Conservation (phyloP, 768 basidiomycete species). For the Lactarius hatsudake region DNA sequence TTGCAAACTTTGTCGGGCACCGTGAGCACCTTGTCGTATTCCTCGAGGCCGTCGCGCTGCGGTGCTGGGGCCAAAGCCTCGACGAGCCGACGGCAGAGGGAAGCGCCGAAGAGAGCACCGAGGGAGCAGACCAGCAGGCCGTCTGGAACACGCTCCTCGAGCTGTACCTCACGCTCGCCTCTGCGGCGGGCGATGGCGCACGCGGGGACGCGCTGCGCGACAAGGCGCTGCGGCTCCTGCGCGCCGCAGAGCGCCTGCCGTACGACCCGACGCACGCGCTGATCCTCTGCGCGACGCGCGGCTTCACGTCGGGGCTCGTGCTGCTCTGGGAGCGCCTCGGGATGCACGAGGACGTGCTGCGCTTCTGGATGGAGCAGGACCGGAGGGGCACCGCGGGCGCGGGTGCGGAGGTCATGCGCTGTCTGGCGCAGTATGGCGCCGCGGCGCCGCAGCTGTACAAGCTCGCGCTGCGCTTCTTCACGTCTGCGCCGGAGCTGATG, state of each 20-base stretch:
- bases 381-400: conserved; percentile 40
- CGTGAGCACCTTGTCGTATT: conserved; percentile 79
- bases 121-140: conserved; percentile 65
- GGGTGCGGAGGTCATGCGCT: conserved; percentile 53
- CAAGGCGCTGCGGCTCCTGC: conserved; percentile 74
- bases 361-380: conserved; percentile 87
- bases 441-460: conserved; percentile 75
- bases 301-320: conserved; percentile 82
- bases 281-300: conserved; percentile 86
- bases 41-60: conserved; percentile 78
- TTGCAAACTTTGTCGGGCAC: conserved; percentile 93
- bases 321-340: conserved; percentile 90
- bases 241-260: conserved; percentile 50
- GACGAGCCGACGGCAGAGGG: conserved; percentile 35
- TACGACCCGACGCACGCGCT: conserved; percentile 91
- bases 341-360: conserved; percentile 93
- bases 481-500: conserved; percentile 73
- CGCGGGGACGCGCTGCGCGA: conserved; percentile 38
- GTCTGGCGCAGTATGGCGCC: conserved; percentile 72
- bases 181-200: conserved; percentile 28
- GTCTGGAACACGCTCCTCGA: conserved; percentile 97
- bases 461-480: conserved; percentile 85
- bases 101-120: conserved; percentile 34
- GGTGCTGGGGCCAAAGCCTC: conserved; percentile 77
- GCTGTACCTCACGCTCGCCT: conserved; percentile 74